Conservation (phyloP, 2,329 filamentous ascomycete species). For the Trichoderma hamatum region DNA sequence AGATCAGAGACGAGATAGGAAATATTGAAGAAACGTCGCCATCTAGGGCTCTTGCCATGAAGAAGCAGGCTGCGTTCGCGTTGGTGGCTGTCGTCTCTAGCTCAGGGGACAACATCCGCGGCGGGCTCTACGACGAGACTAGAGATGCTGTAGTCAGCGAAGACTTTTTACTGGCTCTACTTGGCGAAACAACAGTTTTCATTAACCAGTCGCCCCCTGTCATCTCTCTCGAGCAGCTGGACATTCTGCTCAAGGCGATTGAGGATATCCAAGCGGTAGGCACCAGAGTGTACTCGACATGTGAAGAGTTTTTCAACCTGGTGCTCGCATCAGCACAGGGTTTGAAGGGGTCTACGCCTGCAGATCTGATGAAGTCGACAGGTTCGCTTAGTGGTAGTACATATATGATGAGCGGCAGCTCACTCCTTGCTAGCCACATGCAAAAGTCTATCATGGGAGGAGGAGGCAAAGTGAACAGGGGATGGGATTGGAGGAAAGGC, state of each 20-base stretch:
- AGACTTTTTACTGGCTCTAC: conserved; percentile 79
- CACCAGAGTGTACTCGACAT: conserved; percentile 70
- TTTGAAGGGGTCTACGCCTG: conserved; percentile 63
- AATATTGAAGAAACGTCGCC: conserved; percentile 36
- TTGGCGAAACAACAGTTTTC: conserved; percentile 83
- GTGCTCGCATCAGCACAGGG: conserved; percentile 72
- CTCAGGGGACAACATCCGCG: conserved; percentile 86
- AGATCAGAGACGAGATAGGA: conserved; percentile 67
- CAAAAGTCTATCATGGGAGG: conserved; percentile 61
- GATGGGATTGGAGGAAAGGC: conserved; percentile 80
- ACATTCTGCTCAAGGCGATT: conserved; percentile 73
- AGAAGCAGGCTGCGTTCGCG: conserved; percentile 70
- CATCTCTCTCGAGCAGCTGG: conserved; percentile 73
- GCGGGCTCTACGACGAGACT: conserved; percentile 81
- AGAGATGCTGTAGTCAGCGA: conserved; percentile 84
- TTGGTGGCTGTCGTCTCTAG: conserved; percentile 83
- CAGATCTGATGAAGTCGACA: conserved; percentile 63
- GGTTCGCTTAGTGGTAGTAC: conserved; percentile 59
- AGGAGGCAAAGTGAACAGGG: conserved; percentile 57
- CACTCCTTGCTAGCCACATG: conserved; percentile 66
- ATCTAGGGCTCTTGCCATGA: conserved; percentile 58
- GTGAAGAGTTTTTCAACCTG: conserved; percentile 76
- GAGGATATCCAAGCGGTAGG: conserved; percentile 80
- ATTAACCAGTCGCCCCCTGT: conserved; percentile 59
- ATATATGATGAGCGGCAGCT: conserved; percentile 73